phyloP scores from a whole-genome alignment of 345 rosid genomes.

The Passiflora organensis region DNA sequence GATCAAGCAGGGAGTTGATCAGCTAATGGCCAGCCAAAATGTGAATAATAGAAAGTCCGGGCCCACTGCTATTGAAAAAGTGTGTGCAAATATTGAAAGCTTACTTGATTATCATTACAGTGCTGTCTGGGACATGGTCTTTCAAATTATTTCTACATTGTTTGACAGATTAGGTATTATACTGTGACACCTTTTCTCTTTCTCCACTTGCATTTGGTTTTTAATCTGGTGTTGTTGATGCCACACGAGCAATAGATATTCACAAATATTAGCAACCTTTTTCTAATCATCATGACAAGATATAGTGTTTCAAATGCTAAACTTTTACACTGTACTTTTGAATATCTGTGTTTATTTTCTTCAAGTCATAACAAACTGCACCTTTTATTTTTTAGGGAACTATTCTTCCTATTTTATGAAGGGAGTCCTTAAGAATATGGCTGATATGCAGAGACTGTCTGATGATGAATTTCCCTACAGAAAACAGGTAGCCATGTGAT shows the following conservation, averaged over 20 bases:
- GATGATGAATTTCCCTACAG: constrained; percentile 81
- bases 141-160: constrained; percentile 72
- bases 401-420: constrained; percentile 72
- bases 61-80: constrained; percentile 73
- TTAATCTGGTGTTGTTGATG: neutral
- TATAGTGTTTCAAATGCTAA: neutral
- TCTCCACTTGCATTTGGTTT: neutral
- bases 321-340: neutral
- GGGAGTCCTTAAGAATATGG: constrained; percentile 68
- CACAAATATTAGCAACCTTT: no score
- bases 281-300: neutral
- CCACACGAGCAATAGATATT: no score
- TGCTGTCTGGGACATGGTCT: constrained; percentile 77
- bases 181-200: constrained; percentile 3
- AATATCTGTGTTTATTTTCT: constrained; percentile 1
- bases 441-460: constrained; percentile 72
- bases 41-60: constrained; percentile 43
- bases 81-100: constrained; percentile 72
- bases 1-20: constrained; percentile 67
- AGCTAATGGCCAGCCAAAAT: constrained; percentile 33
- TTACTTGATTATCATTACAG: constrained; percentile 74
- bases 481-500: constrained; percentile 52
- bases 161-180: constrained; percentile 74
- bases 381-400: constrained; percentile 36
- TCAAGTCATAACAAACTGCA: neutral